Evolutionary conservation across 192 early-diverging fungal species (phyloP), one percentile per base, ranked within the genome.

Genomic region (Podila clonocystis): DNA sequence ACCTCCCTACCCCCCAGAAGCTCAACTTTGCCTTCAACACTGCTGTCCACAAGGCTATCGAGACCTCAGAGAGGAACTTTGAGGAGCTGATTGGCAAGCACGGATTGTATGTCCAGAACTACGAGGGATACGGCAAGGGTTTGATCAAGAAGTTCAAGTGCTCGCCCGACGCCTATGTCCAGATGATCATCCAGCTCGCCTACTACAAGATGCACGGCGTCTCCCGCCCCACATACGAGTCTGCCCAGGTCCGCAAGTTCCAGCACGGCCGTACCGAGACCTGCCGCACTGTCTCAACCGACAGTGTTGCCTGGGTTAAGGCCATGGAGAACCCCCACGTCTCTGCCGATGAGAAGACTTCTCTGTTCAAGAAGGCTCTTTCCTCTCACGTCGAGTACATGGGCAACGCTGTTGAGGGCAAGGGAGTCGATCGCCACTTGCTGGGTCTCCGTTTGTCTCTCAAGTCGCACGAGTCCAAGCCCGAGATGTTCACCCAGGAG

Each of bases 101-200:
- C 84, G 94, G 95, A 64, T 79, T 98, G 38, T 80, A 87, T 30
- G 94, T 97, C 50, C 89, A 93, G 67, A 92, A 92, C 48, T 99
- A 94, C 78, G 80, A 91, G 33, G 93, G 91, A 26, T 97, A 95
- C 85, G 98, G 98, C 73, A 99, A 99, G 90, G 91, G 95, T 72
- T 68, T 89, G 75, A 97, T 98, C 89, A 99, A 99, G 86, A 83
- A 83, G 70, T 92, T 94, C 65, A 89, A 88, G 63, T 89, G 85
- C 66, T 94, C 93, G 28, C 93, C 93, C 15, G 94, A 96, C 68
- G 92, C 92, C 33, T 96, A 87, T 70, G 89, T 89, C 30, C 94
- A 95, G 73, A 96, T 99, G 96, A 91, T 94, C 58, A 96, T 98
- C 70, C 98, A 99, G 87, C 87, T 98, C 36, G 98, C 96, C 20